Conservation (phyloP, 2,329 filamentous ascomycete species). For the Diaporthe ampelina region DNA sequence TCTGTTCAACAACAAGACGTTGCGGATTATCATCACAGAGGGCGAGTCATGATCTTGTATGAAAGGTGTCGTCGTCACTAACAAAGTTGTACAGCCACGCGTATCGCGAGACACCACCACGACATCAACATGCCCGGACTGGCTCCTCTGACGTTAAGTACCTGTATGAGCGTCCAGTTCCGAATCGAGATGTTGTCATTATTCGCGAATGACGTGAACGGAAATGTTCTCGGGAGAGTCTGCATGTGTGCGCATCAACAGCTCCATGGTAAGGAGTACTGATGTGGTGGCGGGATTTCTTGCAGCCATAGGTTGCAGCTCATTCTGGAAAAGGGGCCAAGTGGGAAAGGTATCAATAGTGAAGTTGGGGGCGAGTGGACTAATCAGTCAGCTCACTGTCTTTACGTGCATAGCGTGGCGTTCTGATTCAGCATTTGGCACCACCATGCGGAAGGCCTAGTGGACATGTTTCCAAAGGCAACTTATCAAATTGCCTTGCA, state of each 20-base stretch:
- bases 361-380: not conserved
- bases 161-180: conserved; percentile 37
- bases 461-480: not conserved
- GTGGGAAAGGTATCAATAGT: not conserved
- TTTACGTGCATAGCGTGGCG: conserved; percentile 31
- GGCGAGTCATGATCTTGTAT: conserved; percentile 37
- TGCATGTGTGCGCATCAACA: not conserved
- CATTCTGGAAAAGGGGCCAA: not conserved
- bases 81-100: conserved; percentile 28
- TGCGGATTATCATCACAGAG: conserved; percentile 32
- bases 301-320: not conserved
- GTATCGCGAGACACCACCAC: conserved; percentile 24
- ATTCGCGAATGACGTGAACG: conserved; percentile 20
- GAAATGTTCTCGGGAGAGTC: too few species aligned
- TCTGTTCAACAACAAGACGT: conserved; percentile 5
- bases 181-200: conserved; percentile 32
- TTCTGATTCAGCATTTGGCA: not conserved
- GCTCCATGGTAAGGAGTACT: not conserved
- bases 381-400: not conserved
- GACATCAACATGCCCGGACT: conserved; percentile 7
- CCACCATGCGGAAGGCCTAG: not conserved
- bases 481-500: not conserved
- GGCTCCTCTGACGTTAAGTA: conserved; percentile 34
- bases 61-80: conserved; percentile 10
- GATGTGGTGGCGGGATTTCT: not conserved